Conservation (phyloP, 345 rosid species). For the Brassica carinata region DNA sequence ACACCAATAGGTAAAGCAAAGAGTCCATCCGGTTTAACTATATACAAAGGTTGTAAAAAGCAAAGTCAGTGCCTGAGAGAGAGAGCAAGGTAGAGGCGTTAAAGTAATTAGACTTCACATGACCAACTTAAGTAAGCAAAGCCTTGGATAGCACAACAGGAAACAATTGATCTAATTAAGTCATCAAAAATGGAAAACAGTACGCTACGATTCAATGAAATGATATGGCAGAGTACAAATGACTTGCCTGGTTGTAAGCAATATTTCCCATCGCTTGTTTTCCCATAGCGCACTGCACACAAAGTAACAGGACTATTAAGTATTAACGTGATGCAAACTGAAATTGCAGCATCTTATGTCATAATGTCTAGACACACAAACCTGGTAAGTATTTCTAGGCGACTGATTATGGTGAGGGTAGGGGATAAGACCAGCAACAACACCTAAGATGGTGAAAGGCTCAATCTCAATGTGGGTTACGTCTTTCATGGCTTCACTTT, state of each 20-base stretch:
- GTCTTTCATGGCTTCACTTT: slow-evolving; percentile 52
- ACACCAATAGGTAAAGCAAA: slow-evolving; percentile 81
- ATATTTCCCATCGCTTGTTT: slow-evolving; percentile 99
- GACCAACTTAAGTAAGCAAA: slow-evolving; percentile 21
- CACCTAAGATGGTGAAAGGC: slow-evolving; percentile 96
- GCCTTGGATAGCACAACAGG: slow-evolving; percentile 7
- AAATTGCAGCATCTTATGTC: slow-evolving; percentile 25
- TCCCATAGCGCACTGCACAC: slow-evolving; percentile 92
- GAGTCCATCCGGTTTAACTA: slow-evolving; percentile 88
- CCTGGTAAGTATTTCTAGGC: slow-evolving; percentile 98
- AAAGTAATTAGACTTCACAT: slow-evolving; percentile 2
- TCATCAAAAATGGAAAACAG: slow-evolving; percentile 20
- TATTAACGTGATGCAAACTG: slow-evolving; percentile 9
- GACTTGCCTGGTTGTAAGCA: slow-evolving; percentile 87
- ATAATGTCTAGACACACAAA: slow-evolving; percentile 35
- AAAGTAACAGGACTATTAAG: slow-evolving; percentile 4
- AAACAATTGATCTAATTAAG: not conserved
- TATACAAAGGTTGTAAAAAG: slow-evolving; percentile 17
- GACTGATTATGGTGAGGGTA: slow-evolving; percentile 99
- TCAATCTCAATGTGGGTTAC: slow-evolving; percentile 96
- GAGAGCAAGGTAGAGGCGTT: slow-evolving; percentile 14
- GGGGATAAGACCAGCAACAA: slow-evolving; percentile 92
- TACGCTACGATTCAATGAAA: not conserved
- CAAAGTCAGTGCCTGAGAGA: not conserved
- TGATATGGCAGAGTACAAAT: slow-evolving; percentile 6